Conservation (phyloP, 2,329 filamentous ascomycete genomes). For the Neonectria neomacrospora region DNA sequence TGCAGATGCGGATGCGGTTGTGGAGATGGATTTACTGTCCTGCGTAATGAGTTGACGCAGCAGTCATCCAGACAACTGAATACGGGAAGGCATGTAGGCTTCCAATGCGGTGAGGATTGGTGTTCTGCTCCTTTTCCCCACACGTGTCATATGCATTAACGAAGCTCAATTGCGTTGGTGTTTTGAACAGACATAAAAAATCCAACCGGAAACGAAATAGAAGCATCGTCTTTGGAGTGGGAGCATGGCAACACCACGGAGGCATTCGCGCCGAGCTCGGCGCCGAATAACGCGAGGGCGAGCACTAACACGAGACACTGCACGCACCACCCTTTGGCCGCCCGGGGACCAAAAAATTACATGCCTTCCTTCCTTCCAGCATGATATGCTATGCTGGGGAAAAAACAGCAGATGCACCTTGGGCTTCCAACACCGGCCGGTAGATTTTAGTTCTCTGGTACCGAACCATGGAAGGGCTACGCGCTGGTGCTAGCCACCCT, state of each 20-base stretch:
- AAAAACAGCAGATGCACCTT: slow-evolving; percentile 10
- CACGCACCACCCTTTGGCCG: neutral
- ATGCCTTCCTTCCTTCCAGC: neutral
- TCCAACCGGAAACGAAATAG: neutral
- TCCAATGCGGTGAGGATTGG: slow-evolving; percentile 2
- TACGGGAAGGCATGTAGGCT: slow-evolving; percentile 14
- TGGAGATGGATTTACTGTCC: slow-evolving; percentile 26
- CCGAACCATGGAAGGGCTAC: slow-evolving; percentile 15
- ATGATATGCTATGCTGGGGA: neutral
- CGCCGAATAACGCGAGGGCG: slow-evolving; percentile 40
- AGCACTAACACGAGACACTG: slow-evolving; percentile 30
- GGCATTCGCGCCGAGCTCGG: slow-evolving; percentile 40
- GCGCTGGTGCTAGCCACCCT: slow-evolving; percentile 19
- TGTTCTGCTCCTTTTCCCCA: neutral
- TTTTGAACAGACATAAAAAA: neutral
- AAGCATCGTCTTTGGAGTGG: slow-evolving; percentile 8
- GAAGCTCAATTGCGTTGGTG: slow-evolving; percentile 8
- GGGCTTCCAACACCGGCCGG: slow-evolving; percentile 12
- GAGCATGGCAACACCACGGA: slow-evolving; percentile 23
- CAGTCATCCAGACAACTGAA: neutral
- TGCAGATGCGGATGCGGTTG: slow-evolving; percentile 13
- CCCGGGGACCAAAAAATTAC: slow-evolving; percentile 1
- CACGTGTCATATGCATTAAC: neutral
- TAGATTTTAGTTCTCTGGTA: slow-evolving; percentile 28
- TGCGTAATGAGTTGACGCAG: slow-evolving; percentile 7